Conservation (phyloP, 139 green algal genomes). For the Coelastrella sp. region DNA sequence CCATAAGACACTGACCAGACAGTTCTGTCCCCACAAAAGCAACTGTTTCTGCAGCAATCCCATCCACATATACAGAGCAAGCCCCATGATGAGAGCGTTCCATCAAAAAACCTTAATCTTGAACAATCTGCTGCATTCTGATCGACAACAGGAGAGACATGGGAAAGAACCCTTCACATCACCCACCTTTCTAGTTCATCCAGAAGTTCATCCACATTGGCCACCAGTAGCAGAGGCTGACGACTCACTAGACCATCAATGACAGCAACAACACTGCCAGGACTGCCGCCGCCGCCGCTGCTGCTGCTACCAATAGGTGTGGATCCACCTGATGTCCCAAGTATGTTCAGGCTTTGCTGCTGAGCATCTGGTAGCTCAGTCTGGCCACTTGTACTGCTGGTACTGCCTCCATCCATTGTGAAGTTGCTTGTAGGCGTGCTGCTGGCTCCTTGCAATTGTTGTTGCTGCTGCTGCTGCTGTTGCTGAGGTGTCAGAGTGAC, state of each 20-base stretch:
- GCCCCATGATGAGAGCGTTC: no score
- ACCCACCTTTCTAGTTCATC: slow-evolving; percentile 50
- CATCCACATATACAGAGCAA: no score
- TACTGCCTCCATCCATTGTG: no score
- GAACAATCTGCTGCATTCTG: no score
- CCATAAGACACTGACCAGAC: no score
- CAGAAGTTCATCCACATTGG: slow-evolving; percentile 48
- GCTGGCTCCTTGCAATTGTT: background rate
- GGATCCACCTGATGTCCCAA: background rate
- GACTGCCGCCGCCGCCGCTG: background rate
- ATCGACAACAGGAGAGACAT: background rate
- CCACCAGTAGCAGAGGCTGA: slow-evolving; percentile 57
- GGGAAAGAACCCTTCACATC: no score
- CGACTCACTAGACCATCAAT: slow-evolving; percentile 1
- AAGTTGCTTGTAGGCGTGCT: background rate
- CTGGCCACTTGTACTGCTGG: no score
- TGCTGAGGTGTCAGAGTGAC: background rate
- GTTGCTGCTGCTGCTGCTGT: slow-evolving; percentile 17
- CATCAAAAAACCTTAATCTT: no score
- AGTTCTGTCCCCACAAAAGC: no score
- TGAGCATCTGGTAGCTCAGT: no score
- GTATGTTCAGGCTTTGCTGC: no score
- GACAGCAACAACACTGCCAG: background rate
- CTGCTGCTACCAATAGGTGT: slow-evolving; percentile 32
- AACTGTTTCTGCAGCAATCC: no score